Evolutionary conservation across 1,284 basidiomycete genomes (phyloP).

Genomic region (Ganoderma leucocontextum): DNA sequence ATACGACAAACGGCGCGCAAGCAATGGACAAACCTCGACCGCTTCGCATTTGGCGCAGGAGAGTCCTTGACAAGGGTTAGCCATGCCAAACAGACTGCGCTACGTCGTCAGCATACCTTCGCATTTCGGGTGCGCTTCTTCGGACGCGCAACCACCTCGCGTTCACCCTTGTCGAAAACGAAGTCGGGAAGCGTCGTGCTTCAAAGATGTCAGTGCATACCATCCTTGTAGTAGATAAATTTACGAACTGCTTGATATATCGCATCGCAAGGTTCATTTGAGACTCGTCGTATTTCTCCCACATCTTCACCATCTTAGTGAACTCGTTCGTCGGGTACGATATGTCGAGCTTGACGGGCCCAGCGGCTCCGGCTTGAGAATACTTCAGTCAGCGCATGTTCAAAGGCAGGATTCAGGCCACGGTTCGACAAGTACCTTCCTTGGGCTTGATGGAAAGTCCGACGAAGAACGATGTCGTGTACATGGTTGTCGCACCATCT

Average conservation of each 20-base stretch:
- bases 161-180: slow-evolving; percentile 84
- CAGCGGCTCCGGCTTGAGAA: slow-evolving; percentile 66
- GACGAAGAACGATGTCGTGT: slow-evolving; percentile 96
- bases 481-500: slow-evolving; percentile 80
- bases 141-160: slow-evolving; percentile 37
- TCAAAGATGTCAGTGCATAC: slow-evolving; percentile 27
- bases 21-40: slow-evolving; percentile 21
- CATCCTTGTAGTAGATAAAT: slow-evolving; percentile 8
- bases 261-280: slow-evolving; percentile 95
- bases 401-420: slow-evolving; percentile 28
- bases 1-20: not conserved
- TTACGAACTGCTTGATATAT: slow-evolving; percentile 88
- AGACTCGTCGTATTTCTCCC: slow-evolving; percentile 94
- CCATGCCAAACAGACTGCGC: not conserved
- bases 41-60: slow-evolving; percentile 28
- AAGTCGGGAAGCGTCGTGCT: slow-evolving; percentile 83
- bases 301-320: slow-evolving; percentile 91
- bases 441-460: slow-evolving; percentile 94
- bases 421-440: slow-evolving; percentile 62
- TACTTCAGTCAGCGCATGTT: slow-evolving; percentile 23
- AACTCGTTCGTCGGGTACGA: slow-evolving; percentile 98
- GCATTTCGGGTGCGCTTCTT: slow-evolving; percentile 27
- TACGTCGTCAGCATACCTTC: slow-evolving; percentile 25
- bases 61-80: slow-evolving; percentile 28
- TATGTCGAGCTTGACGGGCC: slow-evolving; percentile 89